Evolutionary conservation across 345 rosid species (phyloP), one percentile per base, ranked within the genome.

Genomic region (Eutrema japonicum): DNA sequence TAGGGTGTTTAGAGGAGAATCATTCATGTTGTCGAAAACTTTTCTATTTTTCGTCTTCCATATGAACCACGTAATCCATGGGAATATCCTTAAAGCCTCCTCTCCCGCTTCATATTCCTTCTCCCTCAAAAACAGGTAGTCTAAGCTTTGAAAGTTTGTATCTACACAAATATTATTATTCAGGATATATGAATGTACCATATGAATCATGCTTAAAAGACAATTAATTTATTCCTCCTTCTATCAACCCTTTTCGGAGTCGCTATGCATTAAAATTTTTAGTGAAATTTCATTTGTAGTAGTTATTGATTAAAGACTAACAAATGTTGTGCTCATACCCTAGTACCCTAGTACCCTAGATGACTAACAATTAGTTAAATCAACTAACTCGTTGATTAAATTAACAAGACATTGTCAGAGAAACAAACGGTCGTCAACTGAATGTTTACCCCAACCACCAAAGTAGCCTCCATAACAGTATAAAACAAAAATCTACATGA

Each of bases 351-450:
- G 1, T 22, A 22, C 26, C 11, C 68, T 64, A 46, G 6, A 64
- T 16, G 51, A 62, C 33, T 42, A 57, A 60, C 7, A 43, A 63
- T 46, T 33, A 33, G 68, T 64, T 64, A 22, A 46, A 16, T 46
- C 68, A 64, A 64, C 55, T 16, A 60, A 60, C 35, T 58, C 2
- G 37, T 1, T 38, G 64, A 37, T 37, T 37, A 38, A 58, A 58
- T 13, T 38, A 70, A 36, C 48, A 70, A 58, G 16, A 58, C 49
- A 57, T 27, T 18, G 70, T 40, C 70, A 63, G 55, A 63, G 38
- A 52, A 72, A 35, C 76, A 72, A 72, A 43, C 70, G 4, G 70
- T 64, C 76, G 70, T 64, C 76, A 72, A 63, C 70, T 72, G 70
- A 43, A 72, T 63, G 32, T 72, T 64, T 63, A 22, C 76, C 61